A percentile compares a stretch with the other conserved stretches of the same genome.
Evolutionary conservation across 2,329 filamentous ascomycete species (phyloP).

Genomic region (Passalora sequoiae): DNA sequence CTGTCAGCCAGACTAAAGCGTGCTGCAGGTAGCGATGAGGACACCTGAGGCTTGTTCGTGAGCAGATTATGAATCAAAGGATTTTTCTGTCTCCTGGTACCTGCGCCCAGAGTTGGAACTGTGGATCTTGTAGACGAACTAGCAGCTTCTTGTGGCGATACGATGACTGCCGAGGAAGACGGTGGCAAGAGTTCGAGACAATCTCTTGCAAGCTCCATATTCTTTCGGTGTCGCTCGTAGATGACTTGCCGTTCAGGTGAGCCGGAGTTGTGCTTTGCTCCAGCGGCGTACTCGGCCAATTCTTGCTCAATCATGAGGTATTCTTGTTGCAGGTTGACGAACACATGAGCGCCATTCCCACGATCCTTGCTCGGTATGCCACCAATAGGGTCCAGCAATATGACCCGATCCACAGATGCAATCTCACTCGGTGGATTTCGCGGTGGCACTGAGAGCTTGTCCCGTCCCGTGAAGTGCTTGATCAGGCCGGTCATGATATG

Average conservation of each 20-base stretch:
- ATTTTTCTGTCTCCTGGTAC: conserved; percentile 63
- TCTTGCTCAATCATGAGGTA: conserved; percentile 64
- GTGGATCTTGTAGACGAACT: conserved; percentile 42
- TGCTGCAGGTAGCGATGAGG: conserved; percentile 77
- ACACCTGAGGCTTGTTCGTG: conserved; percentile 89
- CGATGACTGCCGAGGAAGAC: conserved; percentile 81
- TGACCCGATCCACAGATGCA: conserved; percentile 66
- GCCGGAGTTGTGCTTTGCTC: conserved; percentile 17
- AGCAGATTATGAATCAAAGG: conserved; percentile 92
- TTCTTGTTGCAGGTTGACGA: conserved; percentile 91
- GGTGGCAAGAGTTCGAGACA: conserved; percentile 72
- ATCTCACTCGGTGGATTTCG: neutral
- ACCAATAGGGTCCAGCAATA: conserved; percentile 80
- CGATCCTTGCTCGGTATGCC: conserved; percentile 66
- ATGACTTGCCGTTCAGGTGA: conserved; percentile 12
- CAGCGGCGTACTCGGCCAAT: conserved; percentile 25
- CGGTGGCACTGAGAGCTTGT: conserved; percentile 14
- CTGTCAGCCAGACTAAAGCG: conserved; percentile 46
- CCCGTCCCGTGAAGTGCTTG: conserved; percentile 65
- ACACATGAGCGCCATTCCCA: conserved; percentile 66
- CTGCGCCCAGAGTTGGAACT: conserved; percentile 27
- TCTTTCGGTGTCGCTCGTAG: conserved; percentile 55
- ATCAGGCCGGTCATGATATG: conserved; percentile 73
- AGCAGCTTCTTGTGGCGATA: conserved; percentile 78
- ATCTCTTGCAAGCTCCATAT: conserved; percentile 66